Evolutionary conservation across 1,139 yeast genomes (phyloP), one percentile per base, ranked within the genome.

Genomic region (Blastobotrys proliferans): DNA sequence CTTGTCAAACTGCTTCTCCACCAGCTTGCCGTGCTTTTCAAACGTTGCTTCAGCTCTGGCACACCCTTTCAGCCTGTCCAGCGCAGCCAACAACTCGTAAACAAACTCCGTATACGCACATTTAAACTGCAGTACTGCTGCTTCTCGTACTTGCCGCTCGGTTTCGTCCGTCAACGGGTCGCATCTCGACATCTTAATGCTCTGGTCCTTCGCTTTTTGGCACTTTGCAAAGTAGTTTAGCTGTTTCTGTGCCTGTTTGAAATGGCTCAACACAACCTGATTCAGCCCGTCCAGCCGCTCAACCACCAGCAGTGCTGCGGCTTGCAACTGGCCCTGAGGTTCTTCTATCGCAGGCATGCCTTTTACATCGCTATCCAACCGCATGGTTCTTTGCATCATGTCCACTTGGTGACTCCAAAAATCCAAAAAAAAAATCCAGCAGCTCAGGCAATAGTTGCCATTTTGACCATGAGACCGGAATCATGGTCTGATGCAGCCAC

Each of bases 81-180:
- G 9, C 13, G 13, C 22, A 11, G 21, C 27, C 16, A 30, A n/a
- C 4, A 38, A 29, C 31, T 38, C 36, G 26, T 22, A 16, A 8
- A 38, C 41, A 30, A 31, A 38, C 9, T 22, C 34, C n/a, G 14
- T 22, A 16, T 22, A 38, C 18, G 30, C 24, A 10, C 10, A 4
- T 16, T 17, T 21, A 13, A 38, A 19, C 9, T 16, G n/a, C 6
- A 16, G 11, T 10, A 38, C 22, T 3, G 31, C 41, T 9, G 29
- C 10, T 10, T 11, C n/a, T 19, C 41, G 41, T 17, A 31, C n/a
- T 26, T 30, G 22, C 8, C 36, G 35, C n/a, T 38, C 41, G 6
- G 24, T 13, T 22, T 8, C n/a, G 19, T 38, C 41, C 24, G 13
- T n/a, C 26, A 17, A 11, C 11, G 41, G 41, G 5, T 11, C 3